Percentiles rank a stretch among this genome's conserved stretches.
These are phyloP conservation scores for Blumeriella jaapii DNA, from an alignment of 2,329 filamentous ascomycete genomes.

Conservation along the genomic window DNA sequence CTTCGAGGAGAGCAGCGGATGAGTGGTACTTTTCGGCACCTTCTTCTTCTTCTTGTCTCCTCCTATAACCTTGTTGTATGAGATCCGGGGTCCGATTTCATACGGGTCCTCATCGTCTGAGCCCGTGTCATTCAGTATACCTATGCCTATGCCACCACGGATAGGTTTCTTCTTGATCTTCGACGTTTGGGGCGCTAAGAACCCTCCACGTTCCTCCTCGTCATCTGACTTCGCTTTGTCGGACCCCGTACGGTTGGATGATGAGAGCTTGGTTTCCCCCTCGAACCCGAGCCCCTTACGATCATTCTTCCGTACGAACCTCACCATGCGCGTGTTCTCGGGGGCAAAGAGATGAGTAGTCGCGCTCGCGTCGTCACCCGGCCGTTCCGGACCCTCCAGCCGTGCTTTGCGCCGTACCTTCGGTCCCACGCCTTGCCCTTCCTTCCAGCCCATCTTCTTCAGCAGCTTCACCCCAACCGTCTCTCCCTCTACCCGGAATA, in stretches of 20 bases:
- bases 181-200: constrained; percentile 12
- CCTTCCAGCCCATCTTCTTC: constrained; percentile 90
- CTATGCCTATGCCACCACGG: constrained; percentile 70
- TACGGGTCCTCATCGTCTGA: constrained; percentile 95
- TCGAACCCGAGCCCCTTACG: constrained; percentile 59
- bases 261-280: constrained; percentile 42
- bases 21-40: constrained; percentile 43
- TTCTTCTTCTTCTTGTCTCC: constrained; percentile 72
- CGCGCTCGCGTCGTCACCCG: constrained; percentile 30
- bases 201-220: constrained; percentile 31
- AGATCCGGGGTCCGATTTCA: constrained; percentile 80
- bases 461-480: constrained; percentile 80
- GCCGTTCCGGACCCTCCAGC: constrained; percentile 42
- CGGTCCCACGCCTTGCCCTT: constrained; percentile 85
- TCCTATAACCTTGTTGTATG: constrained; percentile 72
- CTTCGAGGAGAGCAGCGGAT: constrained; percentile 52
- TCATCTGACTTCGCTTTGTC: constrained; percentile 32
- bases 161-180: constrained; percentile 41
- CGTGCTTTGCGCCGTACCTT: constrained; percentile 67
- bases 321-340: constrained; percentile 61
- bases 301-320: constrained; percentile 53
- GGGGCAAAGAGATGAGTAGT: constrained; percentile 74
- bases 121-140: constrained; percentile 81
- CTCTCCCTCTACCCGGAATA: constrained; percentile 63
- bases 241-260: constrained; percentile 23